These are phyloP conservation scores for Aspergillus japonicus DNA, from an alignment of 2,329 filamentous ascomycete species.

Conservation along the genomic window DNA sequence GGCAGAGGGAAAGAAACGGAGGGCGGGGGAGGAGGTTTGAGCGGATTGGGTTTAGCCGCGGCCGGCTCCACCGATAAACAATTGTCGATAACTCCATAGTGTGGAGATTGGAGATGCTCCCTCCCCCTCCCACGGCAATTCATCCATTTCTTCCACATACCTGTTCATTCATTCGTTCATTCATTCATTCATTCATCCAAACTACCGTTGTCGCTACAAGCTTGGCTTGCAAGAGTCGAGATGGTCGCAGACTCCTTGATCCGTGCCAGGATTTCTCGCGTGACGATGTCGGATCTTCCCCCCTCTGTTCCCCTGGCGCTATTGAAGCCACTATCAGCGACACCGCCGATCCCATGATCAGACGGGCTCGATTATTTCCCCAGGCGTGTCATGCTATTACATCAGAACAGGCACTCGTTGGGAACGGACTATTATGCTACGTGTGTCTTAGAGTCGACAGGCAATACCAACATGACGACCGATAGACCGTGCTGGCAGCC, in stretches of 20 bases:
- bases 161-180: not conserved
- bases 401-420: constrained; percentile 7
- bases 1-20: not conserved
- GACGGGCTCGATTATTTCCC: constrained; percentile 8
- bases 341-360: constrained; percentile 17
- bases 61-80: constrained; percentile 1
- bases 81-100: not conserved
- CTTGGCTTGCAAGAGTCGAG: not conserved
- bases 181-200: not conserved
- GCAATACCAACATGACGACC: not conserved
- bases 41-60: constrained; percentile 4
- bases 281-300: constrained; percentile 5
- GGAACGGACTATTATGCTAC: constrained; percentile 1
- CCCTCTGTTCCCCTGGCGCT: constrained; percentile 12
- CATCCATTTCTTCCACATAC: not conserved
- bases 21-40: not conserved
- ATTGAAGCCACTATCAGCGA: constrained; percentile 11
- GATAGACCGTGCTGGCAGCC: not conserved
- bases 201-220: not conserved
- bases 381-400: constrained; percentile 8
- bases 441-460: constrained; percentile 1
- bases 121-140: not conserved
- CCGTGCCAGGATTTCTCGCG: not conserved
- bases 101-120: not conserved
- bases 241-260: not conserved